phyloP scores from a whole-genome alignment of 2,329 filamentous ascomycete species.

The Aspergillus awamori region DNA sequence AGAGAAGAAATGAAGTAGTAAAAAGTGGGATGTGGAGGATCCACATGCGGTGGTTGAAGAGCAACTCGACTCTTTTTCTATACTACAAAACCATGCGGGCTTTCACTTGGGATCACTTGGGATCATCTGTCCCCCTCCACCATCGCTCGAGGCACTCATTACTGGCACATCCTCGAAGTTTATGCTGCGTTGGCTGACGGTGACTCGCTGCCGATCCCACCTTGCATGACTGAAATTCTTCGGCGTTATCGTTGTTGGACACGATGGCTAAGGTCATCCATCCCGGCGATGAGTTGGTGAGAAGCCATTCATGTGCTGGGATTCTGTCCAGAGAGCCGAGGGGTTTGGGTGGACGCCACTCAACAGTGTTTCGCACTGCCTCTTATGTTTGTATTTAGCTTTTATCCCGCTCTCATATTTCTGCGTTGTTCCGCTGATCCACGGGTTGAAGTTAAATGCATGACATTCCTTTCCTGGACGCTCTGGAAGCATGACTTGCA shows the following conservation, averaged over 20 bases:
- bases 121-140: not conserved
- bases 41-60: not conserved
- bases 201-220: slow-evolving; percentile 26
- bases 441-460: not conserved
- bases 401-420: not conserved
- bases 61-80: no score
- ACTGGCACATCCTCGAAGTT: not conserved
- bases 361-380: not conserved
- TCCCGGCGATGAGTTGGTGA: not conserved
- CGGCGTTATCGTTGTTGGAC: slow-evolving; percentile 1
- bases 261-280: not conserved
- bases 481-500: slow-evolving; percentile 4
- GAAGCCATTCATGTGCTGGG: not conserved
- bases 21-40: not conserved
- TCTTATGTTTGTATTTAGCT: not conserved
- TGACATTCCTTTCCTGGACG: not conserved
- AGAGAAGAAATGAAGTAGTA: not conserved
- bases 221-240: slow-evolving; percentile 16
- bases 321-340: not conserved
- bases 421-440: not conserved
- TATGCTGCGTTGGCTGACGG: slow-evolving; percentile 29
- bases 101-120: no score
- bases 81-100: no score
- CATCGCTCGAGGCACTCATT: not conserved
- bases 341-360: not conserved